Evolutionary conservation across 1,139 yeast species (phyloP).

Genomic region (Suhomyces choctaworum): DNA sequence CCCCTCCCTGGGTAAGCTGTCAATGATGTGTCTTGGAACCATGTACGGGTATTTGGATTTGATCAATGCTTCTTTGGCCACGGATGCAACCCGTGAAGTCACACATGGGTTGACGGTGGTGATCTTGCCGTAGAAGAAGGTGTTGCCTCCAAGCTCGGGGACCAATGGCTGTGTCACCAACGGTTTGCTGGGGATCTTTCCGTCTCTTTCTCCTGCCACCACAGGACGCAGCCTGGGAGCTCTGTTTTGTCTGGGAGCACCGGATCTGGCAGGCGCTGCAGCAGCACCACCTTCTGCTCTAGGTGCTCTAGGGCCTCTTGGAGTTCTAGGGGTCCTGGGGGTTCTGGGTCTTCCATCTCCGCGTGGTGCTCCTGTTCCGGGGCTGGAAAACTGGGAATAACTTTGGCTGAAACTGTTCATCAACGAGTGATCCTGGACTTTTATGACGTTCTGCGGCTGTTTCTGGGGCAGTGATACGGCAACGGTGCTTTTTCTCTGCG

Average conservation of each 20-base stretch:
- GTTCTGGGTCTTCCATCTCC: slow-evolving; percentile 2
- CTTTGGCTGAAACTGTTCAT: slow-evolving; percentile 14
- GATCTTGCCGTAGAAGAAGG: slow-evolving; percentile 43
- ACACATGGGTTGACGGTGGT: slow-evolving; percentile 33
- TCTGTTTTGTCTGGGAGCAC: slow-evolving; percentile 10
- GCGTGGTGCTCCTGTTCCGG: slow-evolving; percentile 3
- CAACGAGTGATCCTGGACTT: slow-evolving; percentile 14
- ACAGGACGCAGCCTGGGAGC: slow-evolving; percentile 5
- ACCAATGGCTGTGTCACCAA: slow-evolving; percentile 21
- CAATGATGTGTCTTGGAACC: slow-evolving; percentile 40
- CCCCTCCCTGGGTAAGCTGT: slow-evolving; percentile 26
- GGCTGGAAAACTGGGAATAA: slow-evolving; percentile 8
- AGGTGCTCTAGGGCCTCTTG: slow-evolving; percentile 5
- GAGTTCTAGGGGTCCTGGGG: slow-evolving; percentile 8
- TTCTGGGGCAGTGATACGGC: slow-evolving; percentile 1
- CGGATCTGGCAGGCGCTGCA: slow-evolving; percentile 4
- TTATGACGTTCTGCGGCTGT: slow-evolving; percentile 10
- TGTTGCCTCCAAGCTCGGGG: slow-evolving; percentile 30
- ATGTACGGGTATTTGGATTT: slow-evolving; percentile 46
- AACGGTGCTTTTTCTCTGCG: neutral
- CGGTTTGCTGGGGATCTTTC: slow-evolving; percentile 14
- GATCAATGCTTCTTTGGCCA: slow-evolving; percentile 41
- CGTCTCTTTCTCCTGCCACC: slow-evolving; percentile 7
- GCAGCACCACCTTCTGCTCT: slow-evolving; percentile 1
- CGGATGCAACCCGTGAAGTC: slow-evolving; percentile 42